Base-by-base conservation (phyloP, 2,329 filamentous ascomycete species). In the Periglandula ipomoeae region DNA sequence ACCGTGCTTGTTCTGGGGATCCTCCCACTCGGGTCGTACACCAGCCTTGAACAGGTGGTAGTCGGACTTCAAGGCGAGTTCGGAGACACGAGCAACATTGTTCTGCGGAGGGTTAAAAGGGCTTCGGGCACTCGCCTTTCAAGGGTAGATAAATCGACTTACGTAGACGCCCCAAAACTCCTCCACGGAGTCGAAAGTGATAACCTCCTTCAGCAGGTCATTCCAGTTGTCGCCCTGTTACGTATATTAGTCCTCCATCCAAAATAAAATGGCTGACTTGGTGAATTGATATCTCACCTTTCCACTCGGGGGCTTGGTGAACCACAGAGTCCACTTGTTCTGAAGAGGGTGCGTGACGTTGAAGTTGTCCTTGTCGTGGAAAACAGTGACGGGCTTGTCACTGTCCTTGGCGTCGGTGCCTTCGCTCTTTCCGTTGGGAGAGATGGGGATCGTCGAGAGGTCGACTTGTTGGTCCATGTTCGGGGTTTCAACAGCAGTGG, bases 141-240 rank as follows among this genome's bases (percentile, higher is more conserved):
- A 51, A 46, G 43, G 52, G 50, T 51, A 50, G 45, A 26, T 5
- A 37, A 10, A 11, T 8, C 17, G 13, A 76, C 90, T 67, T 79
- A 98, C 94, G 71, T 97, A 97, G 66, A 98, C 88, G 52, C 93
- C 93, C 93, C 93, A 98, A 72, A 98, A 98, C 70, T 98, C 94
- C 73, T 98, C 93, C 23, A 98, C 93, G 3, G 90, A 95, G 73
- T 95, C 89, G 63, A 98, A 97, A 50, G 89, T 96, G 63, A 98
- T 96, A 60, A 98, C 91, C 70, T 98, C 89, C 75, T 98, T 98
- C 55, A 98, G 74, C 54, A 97, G 75, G 66, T 98, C 93, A 59
- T 94, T 94, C 93, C 94, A 98, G 78, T 96, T 96, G 70, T 97
- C 89, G 56, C 89, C 89, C 89, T 95, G 39, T 50, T n/a, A 24